phyloP scores from a whole-genome alignment of 139 green algal species.

The Yamagishiella unicocca region DNA sequence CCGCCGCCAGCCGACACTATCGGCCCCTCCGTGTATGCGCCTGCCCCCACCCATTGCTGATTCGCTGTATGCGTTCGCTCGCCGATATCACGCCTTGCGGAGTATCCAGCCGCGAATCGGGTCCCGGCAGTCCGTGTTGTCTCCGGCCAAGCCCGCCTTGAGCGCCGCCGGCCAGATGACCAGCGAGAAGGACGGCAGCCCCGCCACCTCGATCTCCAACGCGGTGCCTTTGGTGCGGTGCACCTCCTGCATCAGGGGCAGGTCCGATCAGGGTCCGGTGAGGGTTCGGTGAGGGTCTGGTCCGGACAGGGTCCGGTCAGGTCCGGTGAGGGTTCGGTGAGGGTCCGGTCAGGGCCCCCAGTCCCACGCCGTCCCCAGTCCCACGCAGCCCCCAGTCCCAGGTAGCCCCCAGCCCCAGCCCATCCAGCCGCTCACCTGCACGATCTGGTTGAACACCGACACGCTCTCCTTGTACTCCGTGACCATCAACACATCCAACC shows the following conservation, averaged over 20 bases:
- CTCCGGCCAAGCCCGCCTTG: not conserved
- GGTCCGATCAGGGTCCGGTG: not conserved
- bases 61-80: no score
- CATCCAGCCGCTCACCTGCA: conserved; percentile 11
- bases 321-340: no score
- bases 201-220: conserved; percentile 25
- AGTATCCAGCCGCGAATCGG: conserved; percentile 31
- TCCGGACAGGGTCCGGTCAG: no score
- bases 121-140: conserved; percentile 5
- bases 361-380: no score
- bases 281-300: no score
- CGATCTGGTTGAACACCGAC: conserved; percentile 22
- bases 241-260: not conserved
- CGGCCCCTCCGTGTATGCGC: no score
- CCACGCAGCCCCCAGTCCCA: no score
- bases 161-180: conserved; percentile 36
- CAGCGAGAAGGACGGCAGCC: not conserved
- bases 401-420: not conserved
- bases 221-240: not conserved
- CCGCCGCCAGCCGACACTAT: no score
- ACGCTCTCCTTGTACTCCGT: conserved; percentile 33
- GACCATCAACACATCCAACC: conserved; percentile 9
- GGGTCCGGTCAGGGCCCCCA: no score
- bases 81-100: not conserved
- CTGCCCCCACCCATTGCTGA: no score